Base-by-base conservation (phyloP, 257 asterid species). In the Forsythia suspensa region DNA sequence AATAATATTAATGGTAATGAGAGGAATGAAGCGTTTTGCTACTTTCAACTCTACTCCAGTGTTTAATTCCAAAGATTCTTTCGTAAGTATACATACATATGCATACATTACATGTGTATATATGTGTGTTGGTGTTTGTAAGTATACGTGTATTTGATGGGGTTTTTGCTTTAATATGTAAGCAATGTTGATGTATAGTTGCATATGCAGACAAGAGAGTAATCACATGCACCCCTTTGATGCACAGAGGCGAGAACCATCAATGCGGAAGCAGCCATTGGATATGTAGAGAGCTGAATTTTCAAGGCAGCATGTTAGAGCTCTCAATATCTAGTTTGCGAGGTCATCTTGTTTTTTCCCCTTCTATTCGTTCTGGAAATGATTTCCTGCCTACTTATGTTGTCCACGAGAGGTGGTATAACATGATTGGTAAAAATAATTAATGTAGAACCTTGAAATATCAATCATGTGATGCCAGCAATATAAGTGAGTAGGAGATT, bases 231-330 rank as follows among this genome's bases (percentile, higher is more conserved):
- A 16, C n/a, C 73, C 83, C 55, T 80, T 84, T 55, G 91, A 82
- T 79, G 76, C 89, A 21, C 88, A 72, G 73, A 83, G 87, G 79
- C 80, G 96, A 37, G 96, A 91, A 52, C 82, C 88, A 43, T 79
- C 92, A 13, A 73, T 48, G 69, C 85, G 74, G 48, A 90, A 76
- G 80, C 90, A 80, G 57, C 90, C 87, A 42, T 86, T 91, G 87
- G 96, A 92, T 84, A 75, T 69, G 87, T 83, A 86, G 87, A 83
- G 97, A 73, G 97, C 98, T 69, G 97, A 95, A 79, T 90, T 93
- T 75, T 95, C 97, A n/a, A 44, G 89, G 87, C 96, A 88, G 89
- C 97, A 95, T 80, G 98, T 92, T 84, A 92, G 93, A 91, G 99
- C 97, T 84, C 98, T 93, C 83, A 93, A 95, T 87, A 85, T 88